These are phyloP conservation scores for Paxillus ammoniavirescens DNA, from an alignment of 768 basidiomycete genomes.

Conservation along the genomic window DNA sequence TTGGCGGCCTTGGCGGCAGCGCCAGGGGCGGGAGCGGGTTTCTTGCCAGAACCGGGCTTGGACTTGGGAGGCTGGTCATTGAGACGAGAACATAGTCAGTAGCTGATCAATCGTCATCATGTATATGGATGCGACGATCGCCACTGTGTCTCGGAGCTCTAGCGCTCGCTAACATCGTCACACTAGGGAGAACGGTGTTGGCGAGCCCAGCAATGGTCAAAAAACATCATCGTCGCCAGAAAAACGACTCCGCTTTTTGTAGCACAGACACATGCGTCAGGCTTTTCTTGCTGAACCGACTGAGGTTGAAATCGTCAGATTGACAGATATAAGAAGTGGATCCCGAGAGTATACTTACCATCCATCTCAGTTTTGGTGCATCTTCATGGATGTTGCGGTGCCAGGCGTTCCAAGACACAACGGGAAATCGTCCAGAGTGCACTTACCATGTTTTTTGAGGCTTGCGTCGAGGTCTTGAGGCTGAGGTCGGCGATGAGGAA, in stretches of 20 bases:
- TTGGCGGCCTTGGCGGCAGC: conserved; percentile 76
- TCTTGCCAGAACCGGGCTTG: conserved; percentile 73
- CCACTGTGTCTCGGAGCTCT: conserved; percentile 52
- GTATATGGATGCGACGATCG: conserved; percentile 24
- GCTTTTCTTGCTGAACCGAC: conserved; percentile 23
- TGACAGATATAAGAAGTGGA: conserved; percentile 21
- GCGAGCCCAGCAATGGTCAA: conserved; percentile 40
- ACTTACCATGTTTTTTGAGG: conserved; percentile 57
- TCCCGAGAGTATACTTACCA: conserved; percentile 46
- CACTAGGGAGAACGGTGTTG: conserved; percentile 6
- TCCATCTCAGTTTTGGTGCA: conserved; percentile 41
- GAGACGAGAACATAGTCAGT: conserved; percentile 66
- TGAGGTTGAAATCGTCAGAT: conserved; percentile 26
- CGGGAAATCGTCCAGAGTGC: conserved; percentile 9
- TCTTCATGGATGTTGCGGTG: conserved; percentile 36
- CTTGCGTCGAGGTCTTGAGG: conserved; percentile 25
- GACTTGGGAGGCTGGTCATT: conserved; percentile 86
- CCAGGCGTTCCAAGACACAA: conserved; percentile 37
- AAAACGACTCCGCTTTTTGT: conserved; percentile 37
- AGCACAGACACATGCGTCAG: conserved; percentile 7
- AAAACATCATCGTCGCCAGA: conserved; percentile 37
- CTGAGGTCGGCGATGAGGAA: conserved; percentile 1
- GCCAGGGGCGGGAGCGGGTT: conserved; percentile 82
- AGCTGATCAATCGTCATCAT: conserved; percentile 20
- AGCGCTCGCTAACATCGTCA: conserved; percentile 34